A percentile compares a stretch with the other conserved stretches of the same genome.
phyloP scores from a whole-genome alignment of 1,284 basidiomycete genomes.

The Malassezia restricta region DNA sequence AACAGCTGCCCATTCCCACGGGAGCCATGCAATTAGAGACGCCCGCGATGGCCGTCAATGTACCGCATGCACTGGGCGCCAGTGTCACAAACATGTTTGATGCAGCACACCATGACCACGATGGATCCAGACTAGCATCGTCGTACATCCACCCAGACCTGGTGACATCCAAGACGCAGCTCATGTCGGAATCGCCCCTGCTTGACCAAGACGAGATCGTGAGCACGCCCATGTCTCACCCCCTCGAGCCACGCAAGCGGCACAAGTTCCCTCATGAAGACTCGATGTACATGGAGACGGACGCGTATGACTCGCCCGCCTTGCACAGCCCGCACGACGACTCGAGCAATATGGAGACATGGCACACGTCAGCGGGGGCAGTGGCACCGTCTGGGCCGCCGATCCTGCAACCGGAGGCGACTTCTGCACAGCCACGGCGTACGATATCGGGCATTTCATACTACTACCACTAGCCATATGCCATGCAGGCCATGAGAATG shows the following conservation, averaged over 20 bases:
- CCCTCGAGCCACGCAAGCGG: background rate
- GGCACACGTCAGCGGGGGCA: no score
- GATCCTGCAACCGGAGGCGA: no score
- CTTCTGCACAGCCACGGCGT: no score
- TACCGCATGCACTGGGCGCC: slow-evolving; percentile 7
- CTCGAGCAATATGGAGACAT: no score
- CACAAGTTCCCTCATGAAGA: background rate
- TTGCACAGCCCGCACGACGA: no score
- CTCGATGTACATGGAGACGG: background rate
- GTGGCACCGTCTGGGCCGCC: no score
- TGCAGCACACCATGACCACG: background rate
- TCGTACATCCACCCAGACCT: background rate
- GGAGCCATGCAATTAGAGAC: slow-evolving; percentile 8
- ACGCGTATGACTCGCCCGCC: background rate
- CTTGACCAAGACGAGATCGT: background rate
- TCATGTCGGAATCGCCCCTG: background rate
- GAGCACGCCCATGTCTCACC: background rate
- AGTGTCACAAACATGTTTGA: background rate
- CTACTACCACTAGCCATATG: no score
- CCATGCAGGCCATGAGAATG: no score
- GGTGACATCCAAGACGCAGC: background rate
- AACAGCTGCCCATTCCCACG: background rate
- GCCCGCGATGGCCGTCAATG: slow-evolving; percentile 8
- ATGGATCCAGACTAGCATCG: background rate
- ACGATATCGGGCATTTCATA: no score